Base-by-base conservation (phyloP, 2,329 filamentous ascomycete genomes). In the Colletotrichum cuscutae region DNA sequence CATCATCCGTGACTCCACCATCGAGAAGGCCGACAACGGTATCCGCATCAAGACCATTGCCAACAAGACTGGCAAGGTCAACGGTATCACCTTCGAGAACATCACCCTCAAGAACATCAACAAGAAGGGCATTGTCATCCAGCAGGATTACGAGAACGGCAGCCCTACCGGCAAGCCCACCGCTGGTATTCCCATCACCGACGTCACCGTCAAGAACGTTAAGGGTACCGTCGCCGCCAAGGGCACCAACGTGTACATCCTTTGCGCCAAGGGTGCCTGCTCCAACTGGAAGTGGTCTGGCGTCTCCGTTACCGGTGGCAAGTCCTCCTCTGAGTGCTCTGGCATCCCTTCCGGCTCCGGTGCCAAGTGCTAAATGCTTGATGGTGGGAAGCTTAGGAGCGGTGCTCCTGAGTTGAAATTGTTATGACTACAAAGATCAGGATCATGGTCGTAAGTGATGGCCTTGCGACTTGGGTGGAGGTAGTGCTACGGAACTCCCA, bases 21-120 rank as follows among this genome's bases (percentile, higher is more conserved):
- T 91, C 73, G 77, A 81, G 65, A 82, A 90, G 81, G 89, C 87
- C 7, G 81, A 85, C 61, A 90, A 89, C 77, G 88, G 87, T 35
- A 85, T 83, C 72, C 80, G 84, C 75, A 84, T 88, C 81, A 89
- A 89, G 84, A 86, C 86, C 8, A 82, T 87, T 66, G 83, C 78
- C 35, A 82, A 80, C 52, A 83, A 83, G 11, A 87, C 84, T 1
- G 86, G 86, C 52, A 78, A 78, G 15, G 83, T 87, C 63, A 80
- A 80, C 26, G 82, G 82, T 69, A 76, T 88, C 74, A 85, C 83
- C 52, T 88, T 87, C 77, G 80, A 81, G 54, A 79, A 80, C 71
- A 85, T 88, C 74, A 84, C 81, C 0, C 79, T 88, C 1, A 77
- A 77, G 65, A 79, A 82, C 73, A 86, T 86, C 62, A 78, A 79